Percentiles rank a stretch among this genome's conserved stretches.
Evolutionary conservation across 441 rosid genomes (phyloP).

Genomic region (Kokia cookei): DNA sequence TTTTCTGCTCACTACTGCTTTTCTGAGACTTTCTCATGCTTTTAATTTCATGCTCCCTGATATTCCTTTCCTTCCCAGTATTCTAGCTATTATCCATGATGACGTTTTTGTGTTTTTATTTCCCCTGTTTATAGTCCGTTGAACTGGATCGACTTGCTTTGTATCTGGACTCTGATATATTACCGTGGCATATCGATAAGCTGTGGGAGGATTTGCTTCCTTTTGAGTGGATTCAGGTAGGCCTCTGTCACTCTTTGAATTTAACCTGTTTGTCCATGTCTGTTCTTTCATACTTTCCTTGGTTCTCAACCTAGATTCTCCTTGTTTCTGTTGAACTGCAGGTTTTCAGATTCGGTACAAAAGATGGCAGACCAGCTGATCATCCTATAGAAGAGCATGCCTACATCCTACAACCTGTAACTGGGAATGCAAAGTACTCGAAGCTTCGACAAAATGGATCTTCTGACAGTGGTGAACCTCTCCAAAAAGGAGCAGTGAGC

Average conservation of each 20-base stretch:
- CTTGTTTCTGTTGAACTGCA: constrained; percentile 23
- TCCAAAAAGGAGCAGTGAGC: constrained; percentile 81
- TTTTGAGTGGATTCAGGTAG: constrained; percentile 94
- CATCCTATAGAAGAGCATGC: constrained; percentile 51
- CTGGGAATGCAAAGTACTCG: constrained; percentile 82
- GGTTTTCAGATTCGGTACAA: constrained; percentile 90
- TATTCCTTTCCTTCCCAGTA: not conserved
- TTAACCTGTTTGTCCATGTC: not conserved
- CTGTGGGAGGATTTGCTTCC: constrained; percentile 92
- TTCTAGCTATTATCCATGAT: constrained; percentile 5
- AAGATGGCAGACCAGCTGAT: constrained; percentile 78
- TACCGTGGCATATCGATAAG: constrained; percentile 82
- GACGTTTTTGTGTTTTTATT: constrained; percentile 7
- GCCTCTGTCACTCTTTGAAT: constrained; percentile 8
- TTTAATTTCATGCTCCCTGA: not conserved
- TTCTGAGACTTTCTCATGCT: not conserved
- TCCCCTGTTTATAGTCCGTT: constrained; percentile 54
- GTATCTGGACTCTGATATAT: constrained; percentile 91
- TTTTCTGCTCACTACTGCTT: not conserved
- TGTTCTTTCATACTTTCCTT: not conserved
- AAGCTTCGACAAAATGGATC: constrained; percentile 50
- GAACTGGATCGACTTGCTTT: constrained; percentile 93
- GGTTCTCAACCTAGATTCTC: not conserved
- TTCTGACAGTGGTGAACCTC: constrained; percentile 43
- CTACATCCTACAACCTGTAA: constrained; percentile 90